A percentile compares a stretch with the other conserved stretches of the same genome.
These are phyloP conservation scores for Aspergillus homomorphus DNA, from an alignment of 495 filamentous ascomycete species.

Conservation along the genomic window DNA sequence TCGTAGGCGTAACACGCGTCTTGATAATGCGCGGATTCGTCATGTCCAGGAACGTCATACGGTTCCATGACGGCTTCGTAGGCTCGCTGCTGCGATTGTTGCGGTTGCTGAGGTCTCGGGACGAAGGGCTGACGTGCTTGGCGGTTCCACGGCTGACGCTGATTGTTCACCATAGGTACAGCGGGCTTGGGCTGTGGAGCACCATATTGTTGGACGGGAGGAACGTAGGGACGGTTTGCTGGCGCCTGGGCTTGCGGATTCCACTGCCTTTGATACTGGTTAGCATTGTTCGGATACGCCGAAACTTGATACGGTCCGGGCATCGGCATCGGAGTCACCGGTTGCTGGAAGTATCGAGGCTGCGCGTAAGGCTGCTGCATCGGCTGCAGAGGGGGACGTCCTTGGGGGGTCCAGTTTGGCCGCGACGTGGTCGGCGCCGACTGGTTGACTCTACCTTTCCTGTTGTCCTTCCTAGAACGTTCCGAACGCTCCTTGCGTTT, in stretches of 20 bases:
- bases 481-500: not conserved
- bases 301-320: no score
- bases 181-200: not conserved
- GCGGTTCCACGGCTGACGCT: not conserved
- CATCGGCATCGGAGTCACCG: not conserved
- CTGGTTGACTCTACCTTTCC: not conserved
- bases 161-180: not conserved
- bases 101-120: no score
- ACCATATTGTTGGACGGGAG: no score
- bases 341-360: not conserved
- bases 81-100: not conserved
- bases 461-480: not conserved
- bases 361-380: no score
- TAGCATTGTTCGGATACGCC: not conserved
- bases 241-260: not conserved
- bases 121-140: not conserved
- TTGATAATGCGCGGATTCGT: no score
- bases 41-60: not conserved
- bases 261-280: not conserved
- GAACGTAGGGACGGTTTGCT: no score
- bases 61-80: not conserved
- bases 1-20: no score
- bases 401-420: not conserved
- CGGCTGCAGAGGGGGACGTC: not conserved
- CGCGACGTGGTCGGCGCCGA: no score